Conservation (phyloP, 2,329 filamentous ascomycete species). For the Epichloe uncinata region DNA sequence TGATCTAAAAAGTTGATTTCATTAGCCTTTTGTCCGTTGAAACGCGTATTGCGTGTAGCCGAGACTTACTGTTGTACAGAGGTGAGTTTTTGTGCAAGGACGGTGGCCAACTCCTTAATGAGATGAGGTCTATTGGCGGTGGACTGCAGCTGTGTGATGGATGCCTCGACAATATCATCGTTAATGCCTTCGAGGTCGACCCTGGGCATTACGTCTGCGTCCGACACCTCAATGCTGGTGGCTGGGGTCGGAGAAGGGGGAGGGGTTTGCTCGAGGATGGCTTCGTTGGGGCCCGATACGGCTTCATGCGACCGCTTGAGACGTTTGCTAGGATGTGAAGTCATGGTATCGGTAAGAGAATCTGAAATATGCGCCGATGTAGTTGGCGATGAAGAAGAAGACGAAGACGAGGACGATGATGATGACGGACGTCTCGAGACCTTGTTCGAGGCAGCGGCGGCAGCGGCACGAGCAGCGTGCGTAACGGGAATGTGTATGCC, state of each 20-base stretch:
- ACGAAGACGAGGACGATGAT: slow-evolving; percentile 15
- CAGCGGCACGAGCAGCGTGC: slow-evolving; percentile 43
- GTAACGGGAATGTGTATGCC: slow-evolving; percentile 75
- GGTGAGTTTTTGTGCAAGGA: slow-evolving; percentile 62
- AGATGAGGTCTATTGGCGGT: slow-evolving; percentile 87
- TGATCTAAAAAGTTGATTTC: slow-evolving; percentile 46
- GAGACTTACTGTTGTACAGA: slow-evolving; percentile 79
- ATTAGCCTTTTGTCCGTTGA: not conserved
- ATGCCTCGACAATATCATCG: slow-evolving; percentile 88
- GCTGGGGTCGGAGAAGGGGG: slow-evolving; percentile 23
- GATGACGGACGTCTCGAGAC: slow-evolving; percentile 18
- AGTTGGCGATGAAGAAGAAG: slow-evolving; percentile 14
- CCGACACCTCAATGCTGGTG: slow-evolving; percentile 16
- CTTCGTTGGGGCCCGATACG: slow-evolving; percentile 39
- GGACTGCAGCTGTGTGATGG: slow-evolving; percentile 76
- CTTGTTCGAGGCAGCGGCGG: slow-evolving; percentile 30
- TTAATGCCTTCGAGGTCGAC: slow-evolving; percentile 68
- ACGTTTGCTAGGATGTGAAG: slow-evolving; percentile 45
- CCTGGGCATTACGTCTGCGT: slow-evolving; percentile 14
- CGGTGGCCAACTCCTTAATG: slow-evolving; percentile 79
- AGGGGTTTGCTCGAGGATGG: slow-evolving; percentile 70
- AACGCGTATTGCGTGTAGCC: not conserved
- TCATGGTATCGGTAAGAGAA: slow-evolving; percentile 17
- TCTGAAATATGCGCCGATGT: slow-evolving; percentile 12
- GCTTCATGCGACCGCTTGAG: slow-evolving; percentile 62